These are phyloP conservation scores for Musa schizocarpa DNA, from an alignment of 176 grass and related monocot genomes.

Conservation along the genomic window DNA sequence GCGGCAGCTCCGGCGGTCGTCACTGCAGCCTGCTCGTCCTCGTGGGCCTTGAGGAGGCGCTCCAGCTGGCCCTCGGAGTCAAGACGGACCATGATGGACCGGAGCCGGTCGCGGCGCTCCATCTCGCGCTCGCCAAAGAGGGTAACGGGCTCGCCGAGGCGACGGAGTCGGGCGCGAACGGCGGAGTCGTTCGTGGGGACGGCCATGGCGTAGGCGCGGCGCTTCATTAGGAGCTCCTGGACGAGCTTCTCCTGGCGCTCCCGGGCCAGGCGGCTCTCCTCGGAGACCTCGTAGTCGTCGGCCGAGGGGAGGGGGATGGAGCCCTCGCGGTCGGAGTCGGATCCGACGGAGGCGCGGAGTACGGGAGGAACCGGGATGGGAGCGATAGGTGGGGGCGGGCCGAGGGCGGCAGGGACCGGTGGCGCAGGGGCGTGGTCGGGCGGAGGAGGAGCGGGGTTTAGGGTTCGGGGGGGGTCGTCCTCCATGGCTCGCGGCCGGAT, in stretches of 20 bases:
- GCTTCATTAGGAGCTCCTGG: slow-evolving; percentile 81
- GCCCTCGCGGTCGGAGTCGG: slow-evolving; percentile 20
- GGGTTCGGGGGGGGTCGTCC: slow-evolving; percentile 21
- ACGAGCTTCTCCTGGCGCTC: slow-evolving; percentile 91
- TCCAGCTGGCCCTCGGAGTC: slow-evolving; percentile 68
- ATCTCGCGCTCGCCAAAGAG: slow-evolving; percentile 83
- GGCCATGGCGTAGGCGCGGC: slow-evolving; percentile 84
- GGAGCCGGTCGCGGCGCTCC: slow-evolving; percentile 83
- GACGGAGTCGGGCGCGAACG: slow-evolving; percentile 64
- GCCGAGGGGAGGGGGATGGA: slow-evolving; percentile 24
- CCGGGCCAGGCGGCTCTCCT: slow-evolving; percentile 69
- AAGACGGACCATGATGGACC: slow-evolving; percentile 68
- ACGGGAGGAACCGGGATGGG: slow-evolving; percentile 43
- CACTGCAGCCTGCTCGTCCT: slow-evolving; percentile 52
- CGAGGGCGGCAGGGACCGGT: slow-evolving; percentile 27
- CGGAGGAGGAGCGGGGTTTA: slow-evolving; percentile 21
- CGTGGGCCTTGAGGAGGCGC: slow-evolving; percentile 56
- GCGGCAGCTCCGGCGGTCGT: slow-evolving; percentile 16
- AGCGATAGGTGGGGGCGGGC: slow-evolving; percentile 41
- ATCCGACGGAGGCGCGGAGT: slow-evolving; percentile 11
- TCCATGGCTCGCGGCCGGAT: neutral
- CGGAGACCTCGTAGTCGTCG: slow-evolving; percentile 64
- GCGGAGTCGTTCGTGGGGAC: slow-evolving; percentile 89
- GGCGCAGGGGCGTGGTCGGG: neutral
- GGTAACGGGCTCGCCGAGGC: slow-evolving; percentile 78